These are phyloP conservation scores for Plasmodium knowlesi DNA, from an alignment of 169 alveolate species.

Conservation along the genomic window DNA sequence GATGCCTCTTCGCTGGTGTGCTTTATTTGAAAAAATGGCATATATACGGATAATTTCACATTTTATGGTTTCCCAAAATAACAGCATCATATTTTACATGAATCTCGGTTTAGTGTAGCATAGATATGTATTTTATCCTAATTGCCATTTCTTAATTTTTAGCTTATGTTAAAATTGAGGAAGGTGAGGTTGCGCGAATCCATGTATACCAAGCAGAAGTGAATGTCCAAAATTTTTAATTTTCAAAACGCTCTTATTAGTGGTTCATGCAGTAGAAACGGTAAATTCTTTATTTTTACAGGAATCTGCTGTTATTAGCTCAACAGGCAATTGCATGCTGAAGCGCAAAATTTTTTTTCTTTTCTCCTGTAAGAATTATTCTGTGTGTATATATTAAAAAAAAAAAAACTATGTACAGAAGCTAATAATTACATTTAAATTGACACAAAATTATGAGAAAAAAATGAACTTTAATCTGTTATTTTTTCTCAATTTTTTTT, in stretches of 20 bases:
- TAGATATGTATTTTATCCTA: not conserved
- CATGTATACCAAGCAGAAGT: not conserved
- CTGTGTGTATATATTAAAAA: not conserved
- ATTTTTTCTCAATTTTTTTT: not conserved
- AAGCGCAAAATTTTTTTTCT: not conserved
- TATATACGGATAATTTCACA: not conserved
- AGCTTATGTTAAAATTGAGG: not conserved
- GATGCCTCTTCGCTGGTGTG: not conserved
- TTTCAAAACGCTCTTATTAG: not conserved
- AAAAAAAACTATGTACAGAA: not conserved
- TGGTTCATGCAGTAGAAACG: not conserved
- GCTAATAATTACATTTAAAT: not conserved
- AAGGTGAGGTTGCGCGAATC: not conserved
- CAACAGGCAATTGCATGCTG: not conserved
- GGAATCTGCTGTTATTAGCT: not conserved
- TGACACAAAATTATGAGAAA: not conserved
- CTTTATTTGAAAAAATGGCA: not conserved
- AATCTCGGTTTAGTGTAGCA: not conserved
- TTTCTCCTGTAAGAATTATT: not conserved
- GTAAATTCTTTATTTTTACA: not conserved
- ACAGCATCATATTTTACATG: not conserved
- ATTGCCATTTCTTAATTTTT: not conserved
- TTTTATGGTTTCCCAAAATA: not conserved
- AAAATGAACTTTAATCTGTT: not conserved
- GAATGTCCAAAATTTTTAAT: not conserved